Conservation (phyloP, 1,284 basidiomycete genomes). For the Pseudomicrostroma phylloplanum region DNA sequence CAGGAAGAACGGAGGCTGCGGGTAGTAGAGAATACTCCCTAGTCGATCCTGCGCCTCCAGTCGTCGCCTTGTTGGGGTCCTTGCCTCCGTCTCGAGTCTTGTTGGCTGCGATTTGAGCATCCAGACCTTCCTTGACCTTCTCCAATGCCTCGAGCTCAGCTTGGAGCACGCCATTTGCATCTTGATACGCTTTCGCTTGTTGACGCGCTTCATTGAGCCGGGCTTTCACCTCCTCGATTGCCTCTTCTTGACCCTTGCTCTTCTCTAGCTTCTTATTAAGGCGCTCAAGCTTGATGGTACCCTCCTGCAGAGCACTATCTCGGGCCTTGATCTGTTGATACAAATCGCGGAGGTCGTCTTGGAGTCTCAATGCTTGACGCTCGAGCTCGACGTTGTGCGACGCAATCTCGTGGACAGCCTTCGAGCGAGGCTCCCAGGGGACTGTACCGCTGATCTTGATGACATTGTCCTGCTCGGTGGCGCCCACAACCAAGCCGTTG, state of each 20-base stretch:
- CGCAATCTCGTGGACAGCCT: conserved; percentile 74
- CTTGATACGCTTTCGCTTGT: conserved; percentile 80
- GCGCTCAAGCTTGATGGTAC: conserved; percentile 82
- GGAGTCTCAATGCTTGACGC: conserved; percentile 71
- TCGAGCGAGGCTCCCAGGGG: conserved; percentile 82
- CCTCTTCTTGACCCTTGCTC: conserved; percentile 74
- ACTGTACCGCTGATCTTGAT: conserved; percentile 32
- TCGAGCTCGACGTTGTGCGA: conserved; percentile 87
- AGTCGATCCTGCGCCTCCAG: not conserved
- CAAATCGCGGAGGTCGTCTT: conserved; percentile 81
- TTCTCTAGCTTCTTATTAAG: conserved; percentile 87
- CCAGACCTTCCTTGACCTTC: conserved; percentile 73
- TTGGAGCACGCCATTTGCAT: conserved; percentile 86
- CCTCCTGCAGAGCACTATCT: conserved; percentile 84
- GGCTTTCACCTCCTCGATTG: conserved; percentile 70
- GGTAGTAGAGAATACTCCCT: not conserved
- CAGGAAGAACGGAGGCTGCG: conserved; percentile 12
- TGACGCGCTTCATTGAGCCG: conserved; percentile 74
- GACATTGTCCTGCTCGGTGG: conserved; percentile 40
- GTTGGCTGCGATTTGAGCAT: not conserved
- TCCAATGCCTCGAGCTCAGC: conserved; percentile 78
- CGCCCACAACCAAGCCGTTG: conserved; percentile 26
- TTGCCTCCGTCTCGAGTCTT: not conserved
- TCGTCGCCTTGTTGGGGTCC: not conserved
- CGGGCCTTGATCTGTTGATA: conserved; percentile 65